Percentiles rank a stretch among this genome's conserved stretches.
Conservation (phyloP, 1,284 basidiomycete genomes). For the Ustilago curta region DNA sequence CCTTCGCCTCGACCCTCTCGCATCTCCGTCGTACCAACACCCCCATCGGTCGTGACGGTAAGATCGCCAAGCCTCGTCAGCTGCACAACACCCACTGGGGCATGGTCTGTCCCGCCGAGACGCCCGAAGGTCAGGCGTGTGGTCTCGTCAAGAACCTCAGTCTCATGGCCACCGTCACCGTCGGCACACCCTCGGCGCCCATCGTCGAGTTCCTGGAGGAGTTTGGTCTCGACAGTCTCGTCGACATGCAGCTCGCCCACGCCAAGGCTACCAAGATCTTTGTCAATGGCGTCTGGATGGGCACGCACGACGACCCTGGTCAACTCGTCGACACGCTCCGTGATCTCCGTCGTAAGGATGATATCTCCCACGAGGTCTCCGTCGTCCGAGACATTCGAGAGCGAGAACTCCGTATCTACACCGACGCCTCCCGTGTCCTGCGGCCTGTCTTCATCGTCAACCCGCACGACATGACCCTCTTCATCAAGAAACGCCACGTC, state of each 20-base stretch:
- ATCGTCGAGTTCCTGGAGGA: conserved; percentile 99
- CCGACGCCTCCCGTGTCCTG: conserved; percentile 95
- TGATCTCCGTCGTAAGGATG: conserved; percentile 90
- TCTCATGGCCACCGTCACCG: conserved; percentile 97
- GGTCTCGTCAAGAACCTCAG: conserved; percentile 98
- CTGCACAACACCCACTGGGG: conserved; percentile 99
- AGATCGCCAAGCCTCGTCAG: conserved; percentile 99
- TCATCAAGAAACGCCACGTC: conserved; percentile 88
- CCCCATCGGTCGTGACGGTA: conserved; percentile 96
- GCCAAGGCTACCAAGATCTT: conserved; percentile 86
- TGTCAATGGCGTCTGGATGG: conserved; percentile 99
- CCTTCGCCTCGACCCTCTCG: conserved; percentile 96
- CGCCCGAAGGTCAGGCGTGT: conserved; percentile 98
- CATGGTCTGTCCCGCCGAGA: conserved; percentile 96
- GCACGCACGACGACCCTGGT: conserved; percentile 94
- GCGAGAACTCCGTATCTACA: conserved; percentile 91
- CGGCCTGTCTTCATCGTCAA: conserved; percentile 97
- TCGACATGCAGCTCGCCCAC: conserved; percentile 64
- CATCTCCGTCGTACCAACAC: conserved; percentile 98
- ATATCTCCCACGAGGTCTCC: conserved; percentile 94
- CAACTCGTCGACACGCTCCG: conserved; percentile 93
- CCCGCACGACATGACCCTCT: conserved; percentile 76
- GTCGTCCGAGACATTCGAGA: conserved; percentile 98
- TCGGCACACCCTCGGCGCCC: conserved; percentile 93
- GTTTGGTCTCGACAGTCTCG: conserved; percentile 75